phyloP scores from a whole-genome alignment of 495 filamentous ascomycete genomes.

The Mycothermus thermophilus region DNA sequence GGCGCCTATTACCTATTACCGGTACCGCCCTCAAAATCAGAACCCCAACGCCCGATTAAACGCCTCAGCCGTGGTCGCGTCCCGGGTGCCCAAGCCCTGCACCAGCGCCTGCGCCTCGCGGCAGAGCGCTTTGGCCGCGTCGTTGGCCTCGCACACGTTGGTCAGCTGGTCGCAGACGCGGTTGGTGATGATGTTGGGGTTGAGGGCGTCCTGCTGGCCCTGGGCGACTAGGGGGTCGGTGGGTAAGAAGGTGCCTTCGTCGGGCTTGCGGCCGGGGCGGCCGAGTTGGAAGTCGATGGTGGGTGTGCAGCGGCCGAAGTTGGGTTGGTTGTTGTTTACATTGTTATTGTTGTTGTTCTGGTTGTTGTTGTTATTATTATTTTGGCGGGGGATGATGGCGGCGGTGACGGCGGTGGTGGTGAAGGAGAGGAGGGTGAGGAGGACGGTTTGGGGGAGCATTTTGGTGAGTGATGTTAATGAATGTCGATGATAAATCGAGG shows the following conservation, averaged over 20 bases:
- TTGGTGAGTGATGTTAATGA: background rate
- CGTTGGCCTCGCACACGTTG: slow-evolving; percentile 43
- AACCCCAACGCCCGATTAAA: slow-evolving; percentile 34
- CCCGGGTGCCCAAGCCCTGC: slow-evolving; percentile 23
- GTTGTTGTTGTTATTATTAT: background rate
- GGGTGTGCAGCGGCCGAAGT: slow-evolving; percentile 41
- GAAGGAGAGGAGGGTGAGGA: slow-evolving; percentile 3
- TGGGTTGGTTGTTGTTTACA: slow-evolving; percentile 21
- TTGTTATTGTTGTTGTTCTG: slow-evolving; percentile 4
- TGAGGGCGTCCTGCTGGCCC: slow-evolving; percentile 40
- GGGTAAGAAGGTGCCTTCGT: slow-evolving; percentile 42
- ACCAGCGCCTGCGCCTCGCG: slow-evolving; percentile 29
- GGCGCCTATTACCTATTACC: too few relatives aligned
- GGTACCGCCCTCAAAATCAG: too few relatives aligned
- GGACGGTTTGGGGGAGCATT: slow-evolving; percentile 10
- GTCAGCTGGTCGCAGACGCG: slow-evolving; percentile 47
- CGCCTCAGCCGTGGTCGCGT: slow-evolving; percentile 27
- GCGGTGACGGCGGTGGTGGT: slow-evolving; percentile 1
- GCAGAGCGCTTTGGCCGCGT: slow-evolving; percentile 37
- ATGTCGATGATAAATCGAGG: slow-evolving; percentile 3
- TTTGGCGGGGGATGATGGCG: slow-evolving; percentile 3
- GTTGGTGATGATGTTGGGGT: slow-evolving; percentile 54
- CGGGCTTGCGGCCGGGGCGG: slow-evolving; percentile 28
- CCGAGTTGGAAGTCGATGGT: slow-evolving; percentile 41
- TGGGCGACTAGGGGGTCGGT: slow-evolving; percentile 32